These are phyloP conservation scores for Cercospora citrullina DNA, from an alignment of 2,329 filamentous ascomycete species.

Conservation along the genomic window DNA sequence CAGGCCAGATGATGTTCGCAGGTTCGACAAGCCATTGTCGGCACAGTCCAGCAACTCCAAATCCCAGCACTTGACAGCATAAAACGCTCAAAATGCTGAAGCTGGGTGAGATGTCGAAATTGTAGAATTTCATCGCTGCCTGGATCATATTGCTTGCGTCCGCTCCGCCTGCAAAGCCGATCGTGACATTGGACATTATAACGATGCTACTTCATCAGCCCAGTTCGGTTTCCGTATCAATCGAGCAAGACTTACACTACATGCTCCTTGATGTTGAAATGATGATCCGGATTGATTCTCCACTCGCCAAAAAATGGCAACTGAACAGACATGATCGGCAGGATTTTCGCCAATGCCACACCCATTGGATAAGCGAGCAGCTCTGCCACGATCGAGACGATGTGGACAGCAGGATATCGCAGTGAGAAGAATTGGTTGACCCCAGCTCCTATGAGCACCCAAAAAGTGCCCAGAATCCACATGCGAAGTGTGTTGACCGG, in stretches of 20 bases:
- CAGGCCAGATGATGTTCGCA: slow-evolving; percentile 89
- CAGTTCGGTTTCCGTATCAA: neutral
- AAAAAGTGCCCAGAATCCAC: slow-evolving; percentile 50
- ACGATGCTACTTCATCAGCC: slow-evolving; percentile 33
- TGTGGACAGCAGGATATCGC: slow-evolving; percentile 85
- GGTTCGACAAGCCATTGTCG: slow-evolving; percentile 79
- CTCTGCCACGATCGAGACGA: slow-evolving; percentile 84
- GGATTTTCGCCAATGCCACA: slow-evolving; percentile 70
- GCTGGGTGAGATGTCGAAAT: slow-evolving; percentile 71
- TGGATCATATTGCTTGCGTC: slow-evolving; percentile 62
- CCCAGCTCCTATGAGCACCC: slow-evolving; percentile 47
- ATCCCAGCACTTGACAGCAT: slow-evolving; percentile 83
- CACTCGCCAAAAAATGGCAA: slow-evolving; percentile 48
- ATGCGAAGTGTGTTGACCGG: slow-evolving; percentile 62
- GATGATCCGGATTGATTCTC: slow-evolving; percentile 34
- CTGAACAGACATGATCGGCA: slow-evolving; percentile 60
- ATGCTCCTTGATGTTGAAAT: slow-evolving; percentile 41
- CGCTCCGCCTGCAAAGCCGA: slow-evolving; percentile 60
- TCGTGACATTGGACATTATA: slow-evolving; percentile 45
- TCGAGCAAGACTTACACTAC: slow-evolving; percentile 23
- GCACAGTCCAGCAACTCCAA: slow-evolving; percentile 80
- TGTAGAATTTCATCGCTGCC: slow-evolving; percentile 86
- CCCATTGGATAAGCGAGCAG: slow-evolving; percentile 82
- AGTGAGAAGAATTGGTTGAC: slow-evolving; percentile 82
- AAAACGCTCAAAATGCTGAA: slow-evolving; percentile 83